Conservation (phyloP, 225 moss, liverwort and hornwort genomes). For the Antitrichia curtipendula region DNA sequence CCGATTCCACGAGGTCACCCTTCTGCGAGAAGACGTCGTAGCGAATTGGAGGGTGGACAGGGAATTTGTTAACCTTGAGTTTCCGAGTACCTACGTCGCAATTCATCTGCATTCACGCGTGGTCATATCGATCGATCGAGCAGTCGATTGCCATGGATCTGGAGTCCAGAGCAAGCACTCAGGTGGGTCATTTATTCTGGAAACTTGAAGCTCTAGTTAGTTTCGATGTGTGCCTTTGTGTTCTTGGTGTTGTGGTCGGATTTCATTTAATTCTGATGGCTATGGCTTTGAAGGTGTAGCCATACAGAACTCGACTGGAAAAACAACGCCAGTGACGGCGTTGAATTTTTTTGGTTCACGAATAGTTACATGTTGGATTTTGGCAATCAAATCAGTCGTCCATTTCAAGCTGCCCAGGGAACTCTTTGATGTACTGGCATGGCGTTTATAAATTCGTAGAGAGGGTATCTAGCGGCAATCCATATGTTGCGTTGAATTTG, state of each 20-base stretch:
- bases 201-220: background rate
- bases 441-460: background rate
- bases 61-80: background rate
- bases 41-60: background rate
- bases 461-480: background rate
- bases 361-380: background rate
- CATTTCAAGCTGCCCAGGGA: background rate
- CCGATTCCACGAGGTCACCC: constrained; percentile 19
- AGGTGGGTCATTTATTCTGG: background rate
- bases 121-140: background rate
- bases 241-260: background rate
- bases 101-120: background rate
- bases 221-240: background rate
- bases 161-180: constrained; percentile 4
- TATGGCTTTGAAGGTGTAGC: background rate
- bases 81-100: background rate
- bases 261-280: background rate
- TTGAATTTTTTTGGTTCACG: background rate
- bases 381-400: background rate
- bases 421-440: background rate
- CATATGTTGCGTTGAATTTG: background rate
- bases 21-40: background rate
- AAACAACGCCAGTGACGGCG: background rate
- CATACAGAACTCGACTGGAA: background rate
- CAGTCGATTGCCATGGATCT: constrained; percentile 3